These are phyloP conservation scores for Chlorencoelia australis DNA, from an alignment of 2,329 filamentous ascomycete genomes.

Conservation along the genomic window DNA sequence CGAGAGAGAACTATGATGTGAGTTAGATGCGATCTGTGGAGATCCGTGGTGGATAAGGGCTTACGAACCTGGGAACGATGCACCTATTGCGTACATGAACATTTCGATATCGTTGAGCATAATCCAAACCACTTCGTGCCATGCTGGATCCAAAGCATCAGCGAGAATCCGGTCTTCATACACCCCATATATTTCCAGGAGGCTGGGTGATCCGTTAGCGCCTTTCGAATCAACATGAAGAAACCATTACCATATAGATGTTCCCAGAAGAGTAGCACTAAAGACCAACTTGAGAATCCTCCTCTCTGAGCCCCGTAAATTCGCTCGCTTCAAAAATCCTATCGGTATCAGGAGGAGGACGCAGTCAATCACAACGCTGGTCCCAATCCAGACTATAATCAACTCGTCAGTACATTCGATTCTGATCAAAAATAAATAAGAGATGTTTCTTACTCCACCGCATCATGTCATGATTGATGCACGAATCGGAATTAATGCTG, in stretches of 20 bases:
- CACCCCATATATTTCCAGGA: slow-evolving; percentile 16
- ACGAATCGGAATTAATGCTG: slow-evolving; percentile 13
- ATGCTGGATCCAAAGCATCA: no score
- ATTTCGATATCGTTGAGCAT: slow-evolving; percentile 26
- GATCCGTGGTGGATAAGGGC: no score
- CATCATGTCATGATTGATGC: slow-evolving; percentile 23
- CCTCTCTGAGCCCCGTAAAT: slow-evolving; percentile 18
- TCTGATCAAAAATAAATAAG: background rate
- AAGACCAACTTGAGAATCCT: slow-evolving; percentile 23
- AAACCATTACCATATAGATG: slow-evolving; percentile 19
- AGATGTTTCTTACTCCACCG: slow-evolving; percentile 19
- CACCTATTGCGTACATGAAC: slow-evolving; percentile 24
- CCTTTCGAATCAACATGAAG: background rate
- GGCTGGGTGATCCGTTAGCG: slow-evolving; percentile 4
- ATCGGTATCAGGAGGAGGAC: slow-evolving; percentile 21
- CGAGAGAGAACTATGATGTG: slow-evolving; percentile 9
- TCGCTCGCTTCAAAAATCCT: slow-evolving; percentile 16
- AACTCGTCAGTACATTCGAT: slow-evolving; percentile 1
- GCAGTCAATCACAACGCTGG: slow-evolving; percentile 23
- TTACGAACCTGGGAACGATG: slow-evolving; percentile 25
- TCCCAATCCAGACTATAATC: slow-evolving; percentile 23
- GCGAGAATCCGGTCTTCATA: no score
- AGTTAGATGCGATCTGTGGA: no score
- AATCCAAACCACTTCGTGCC: slow-evolving; percentile 20
- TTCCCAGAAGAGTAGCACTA: slow-evolving; percentile 23